Evolutionary conservation across 306 rosid species (phyloP), one percentile per base, ranked within the genome.

Genomic region (Vigna unguiculata): DNA sequence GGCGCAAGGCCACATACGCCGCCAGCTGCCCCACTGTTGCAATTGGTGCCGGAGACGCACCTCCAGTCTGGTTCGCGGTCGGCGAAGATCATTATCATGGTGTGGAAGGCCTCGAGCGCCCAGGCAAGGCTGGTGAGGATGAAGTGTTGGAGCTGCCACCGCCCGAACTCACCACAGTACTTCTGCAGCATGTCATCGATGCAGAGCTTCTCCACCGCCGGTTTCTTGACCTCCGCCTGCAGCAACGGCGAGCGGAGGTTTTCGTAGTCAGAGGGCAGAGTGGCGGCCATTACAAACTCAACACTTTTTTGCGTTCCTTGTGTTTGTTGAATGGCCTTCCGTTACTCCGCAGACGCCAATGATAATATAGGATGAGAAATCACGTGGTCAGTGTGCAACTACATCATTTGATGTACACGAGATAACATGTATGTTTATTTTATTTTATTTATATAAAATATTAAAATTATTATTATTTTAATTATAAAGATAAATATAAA

Each of bases 61-160:
- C 76, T 75, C 94, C 91, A 91, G 0, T 63, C 82, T 0, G 96
- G 95, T 21, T 90, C 91, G 0, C 87, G 80, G 76, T 94, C 98
- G 0, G 98, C 94, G 8, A 94, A 94, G 25, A 94, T 94, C 91
- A 94, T 90, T 21, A 94, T 95, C 98, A 94, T 92, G 32, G 97
- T 90, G 84, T 94, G 98, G 60, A 94, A 94, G 0, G 93, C 96
- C 81, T 92, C 97, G 1, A 94, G 88, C 0, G 93, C 92, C 98
- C 97, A 94, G 0, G 98, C 98, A 48, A 94, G 83, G 76, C 83
- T 89, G 0, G 98, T 91, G 7, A 94, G 83, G 52, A 92, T 87
- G 63, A 94, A 94, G 90, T 94, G 98, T 74, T 71, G 77, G 13
- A 85, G 28, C 76, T 94, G 98, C 97, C 97, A 94, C 25, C 68